Evolutionary conservation across 2,329 filamentous ascomycete species (phyloP), one percentile per base, ranked within the genome.

Genomic region (Claviceps arundinis): DNA sequence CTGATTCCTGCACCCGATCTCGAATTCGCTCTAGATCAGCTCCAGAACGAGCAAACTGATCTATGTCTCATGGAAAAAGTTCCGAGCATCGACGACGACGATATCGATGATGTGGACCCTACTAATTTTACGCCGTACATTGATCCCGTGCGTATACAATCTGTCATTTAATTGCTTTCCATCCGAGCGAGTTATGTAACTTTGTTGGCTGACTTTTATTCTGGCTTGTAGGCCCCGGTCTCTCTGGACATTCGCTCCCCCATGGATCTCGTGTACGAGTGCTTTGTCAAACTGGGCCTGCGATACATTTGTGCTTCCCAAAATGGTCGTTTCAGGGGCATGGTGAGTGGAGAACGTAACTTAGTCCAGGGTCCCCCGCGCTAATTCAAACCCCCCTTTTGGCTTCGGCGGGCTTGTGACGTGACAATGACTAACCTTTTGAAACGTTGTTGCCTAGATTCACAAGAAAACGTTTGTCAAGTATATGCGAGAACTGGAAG

Each of bases 381-480:
- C 30, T 34, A 34, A 34, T 34, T 34, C 8, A 11, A 34, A 11
- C 8, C 30, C 9, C 9, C 30, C 30, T 34, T 34, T 34, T 34
- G 30, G 30, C 9, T 34, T 34, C 30, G 9, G 30, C 9, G 30
- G 30, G 30, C 30, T 34, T 34, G 30, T 34, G 30, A 34, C 30
- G 30, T 11, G 30, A 34, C 30, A 34, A 34, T 34, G 30, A 34
- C 30, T 34, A 34, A 34, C 30, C 30, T 34, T 34, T 14, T 47
- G 16, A 22, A 9, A 41, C 19, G n/a, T 34, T 34, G 30, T 34
- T 34, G 30, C 4, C 44, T 40, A 87, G 84, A 80, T 85, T 49
- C 93, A 98, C 68, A 97, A 97, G 73, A 98, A 98, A 73, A 84
- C 82, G 4, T 97, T 98, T 71, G 91, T 95, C 54, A 90, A 88